phyloP scores from a whole-genome alignment of 1,139 yeast species.

The Debaryomycetaceae sp. region DNA sequence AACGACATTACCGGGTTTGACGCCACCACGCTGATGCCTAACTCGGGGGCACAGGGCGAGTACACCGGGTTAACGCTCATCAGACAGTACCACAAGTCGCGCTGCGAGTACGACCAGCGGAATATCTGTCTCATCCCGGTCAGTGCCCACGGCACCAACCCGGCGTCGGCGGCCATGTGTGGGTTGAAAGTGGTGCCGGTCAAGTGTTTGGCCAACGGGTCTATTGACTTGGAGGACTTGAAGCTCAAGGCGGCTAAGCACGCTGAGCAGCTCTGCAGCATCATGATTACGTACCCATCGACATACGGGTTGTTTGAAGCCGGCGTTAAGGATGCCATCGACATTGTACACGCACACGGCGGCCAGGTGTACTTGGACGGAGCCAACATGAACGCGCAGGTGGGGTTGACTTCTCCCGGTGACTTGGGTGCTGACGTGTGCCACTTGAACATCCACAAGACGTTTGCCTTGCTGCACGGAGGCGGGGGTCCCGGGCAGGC shows the following conservation, averaged over 20 bases:
- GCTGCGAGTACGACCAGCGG: slow-evolving; percentile 65
- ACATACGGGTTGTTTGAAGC: slow-evolving; percentile 97
- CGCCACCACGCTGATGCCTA: slow-evolving; percentile 90
- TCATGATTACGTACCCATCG: slow-evolving; percentile 96
- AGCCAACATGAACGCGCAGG: slow-evolving; percentile 99
- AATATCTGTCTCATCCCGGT: slow-evolving; percentile 92
- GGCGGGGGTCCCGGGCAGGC: slow-evolving; percentile 99
- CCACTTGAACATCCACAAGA: slow-evolving; percentile 92
- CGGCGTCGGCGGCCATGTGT: slow-evolving; percentile 97
- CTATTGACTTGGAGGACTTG: slow-evolving; percentile 76
- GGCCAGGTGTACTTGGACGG: slow-evolving; percentile 98
- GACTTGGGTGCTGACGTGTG: slow-evolving; percentile 99
- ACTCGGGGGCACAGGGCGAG: slow-evolving; percentile 98
- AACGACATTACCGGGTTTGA: slow-evolving; percentile 95
- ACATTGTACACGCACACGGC: slow-evolving; percentile 76
- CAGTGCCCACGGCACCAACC: slow-evolving; percentile 97
- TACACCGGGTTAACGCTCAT: slow-evolving; percentile 90
- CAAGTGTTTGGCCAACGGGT: slow-evolving; percentile 81
- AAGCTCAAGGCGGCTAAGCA: slow-evolving; percentile 69
- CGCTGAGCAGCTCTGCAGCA: slow-evolving; percentile 70
- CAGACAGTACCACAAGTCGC: slow-evolving; percentile 66
- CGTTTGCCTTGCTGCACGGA: slow-evolving; percentile 97
- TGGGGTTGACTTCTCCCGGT: slow-evolving; percentile 95
- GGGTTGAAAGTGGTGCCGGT: slow-evolving; percentile 92
- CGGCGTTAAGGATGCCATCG: slow-evolving; percentile 79